Evolutionary conservation across 495 filamentous ascomycete genomes (phyloP).

Genomic region (Neurospora africana): DNA sequence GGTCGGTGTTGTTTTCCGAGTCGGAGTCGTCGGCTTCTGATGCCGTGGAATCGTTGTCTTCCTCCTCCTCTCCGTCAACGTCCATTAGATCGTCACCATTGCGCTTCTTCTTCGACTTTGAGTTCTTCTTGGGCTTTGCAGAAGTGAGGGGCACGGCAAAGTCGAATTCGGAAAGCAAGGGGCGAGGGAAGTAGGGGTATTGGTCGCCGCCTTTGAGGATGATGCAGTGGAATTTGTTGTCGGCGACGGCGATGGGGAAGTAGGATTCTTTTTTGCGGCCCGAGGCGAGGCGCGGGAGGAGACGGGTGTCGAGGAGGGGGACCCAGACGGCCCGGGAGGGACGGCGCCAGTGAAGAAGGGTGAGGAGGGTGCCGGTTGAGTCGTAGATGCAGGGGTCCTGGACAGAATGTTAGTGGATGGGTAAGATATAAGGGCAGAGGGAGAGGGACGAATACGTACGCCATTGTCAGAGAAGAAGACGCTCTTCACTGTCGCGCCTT

Average conservation of each 20-base stretch:
- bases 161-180: conserved; percentile 85
- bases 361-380: conserved; percentile 72
- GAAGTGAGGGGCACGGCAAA: conserved; percentile 73
- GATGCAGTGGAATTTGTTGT: conserved; percentile 93
- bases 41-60: conserved; percentile 12
- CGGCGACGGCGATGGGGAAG: conserved; percentile 89
- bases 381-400: conserved; percentile 88
- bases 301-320: conserved; percentile 79
- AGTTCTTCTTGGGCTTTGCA: conserved; percentile 23
- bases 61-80: conserved; percentile 23
- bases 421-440: not conserved
- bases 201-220: conserved; percentile 92
- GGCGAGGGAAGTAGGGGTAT: conserved; percentile 90
- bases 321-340: conserved; percentile 82
- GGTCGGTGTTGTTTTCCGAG: conserved; percentile 21
- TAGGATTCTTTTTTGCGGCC: conserved; percentile 84
- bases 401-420: not conserved
- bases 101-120: conserved; percentile 27
- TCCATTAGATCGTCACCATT: conserved; percentile 16
- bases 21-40: conserved; percentile 18
- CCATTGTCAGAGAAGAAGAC: conserved; percentile 89
- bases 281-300: conserved; percentile 65
- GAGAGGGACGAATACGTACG: not conserved
- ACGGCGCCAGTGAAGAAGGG: conserved; percentile 82
- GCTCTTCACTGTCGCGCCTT: conserved; percentile 57